Evolutionary conservation across 2,329 filamentous ascomycete genomes (phyloP).

Genomic region (Cladophialophora carrionii): DNA sequence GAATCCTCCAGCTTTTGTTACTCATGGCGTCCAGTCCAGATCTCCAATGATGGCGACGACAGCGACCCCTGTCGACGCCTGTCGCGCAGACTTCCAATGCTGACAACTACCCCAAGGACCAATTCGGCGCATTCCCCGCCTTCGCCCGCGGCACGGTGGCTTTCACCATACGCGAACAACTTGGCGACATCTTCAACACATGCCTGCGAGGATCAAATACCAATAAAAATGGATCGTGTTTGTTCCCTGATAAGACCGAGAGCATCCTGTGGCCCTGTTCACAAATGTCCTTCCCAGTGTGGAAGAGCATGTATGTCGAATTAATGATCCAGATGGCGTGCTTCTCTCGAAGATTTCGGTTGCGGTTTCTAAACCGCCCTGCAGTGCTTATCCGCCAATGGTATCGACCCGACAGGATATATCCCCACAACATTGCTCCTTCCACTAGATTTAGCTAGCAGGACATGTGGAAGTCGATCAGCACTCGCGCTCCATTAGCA

Average conservation of each 20-base stretch:
- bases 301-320: slow-evolving; percentile 14
- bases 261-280: slow-evolving; percentile 1
- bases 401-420: neutral
- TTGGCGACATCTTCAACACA: neutral
- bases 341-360: slow-evolving; percentile 12
- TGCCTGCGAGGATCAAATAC: neutral
- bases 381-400: slow-evolving; percentile 16
- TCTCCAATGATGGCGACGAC: neutral
- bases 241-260: neutral
- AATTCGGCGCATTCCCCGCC: neutral
- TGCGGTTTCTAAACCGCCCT: neutral
- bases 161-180: neutral
- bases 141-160: neutral
- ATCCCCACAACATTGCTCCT: slow-evolving; percentile 15
- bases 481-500: neutral
- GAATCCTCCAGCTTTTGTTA: neutral
- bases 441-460: neutral
- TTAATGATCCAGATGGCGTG: slow-evolving; percentile 18
- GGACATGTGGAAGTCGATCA: slow-evolving; percentile 1
- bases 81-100: neutral
- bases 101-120: neutral
- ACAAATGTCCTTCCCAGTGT: slow-evolving; percentile 10
- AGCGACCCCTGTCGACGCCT: neutral
- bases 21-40: neutral
- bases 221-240: slow-evolving; percentile 1